phyloP scores from a whole-genome alignment of 2,329 filamentous ascomycete genomes.

The Triangularia verruculosa region DNA sequence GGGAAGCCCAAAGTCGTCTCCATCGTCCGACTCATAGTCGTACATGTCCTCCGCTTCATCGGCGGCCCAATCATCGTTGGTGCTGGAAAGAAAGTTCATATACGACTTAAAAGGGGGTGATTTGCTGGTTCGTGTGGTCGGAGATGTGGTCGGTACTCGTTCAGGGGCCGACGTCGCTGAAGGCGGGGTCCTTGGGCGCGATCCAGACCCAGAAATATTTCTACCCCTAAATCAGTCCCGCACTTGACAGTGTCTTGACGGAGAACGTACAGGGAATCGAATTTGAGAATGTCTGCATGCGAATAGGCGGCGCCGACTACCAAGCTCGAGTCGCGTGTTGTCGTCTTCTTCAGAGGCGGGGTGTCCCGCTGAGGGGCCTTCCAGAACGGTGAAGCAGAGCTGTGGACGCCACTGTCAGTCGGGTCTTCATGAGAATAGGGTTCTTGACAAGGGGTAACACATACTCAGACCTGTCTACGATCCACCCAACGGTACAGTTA shows the following conservation, averaged over 20 bases:
- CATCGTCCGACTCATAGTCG: constrained; percentile 80
- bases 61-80: constrained; percentile 77
- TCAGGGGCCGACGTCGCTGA: constrained; percentile 54
- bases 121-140: constrained; percentile 51
- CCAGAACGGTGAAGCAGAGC: constrained; percentile 90
- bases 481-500: constrained; percentile 21
- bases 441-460: constrained; percentile 32
- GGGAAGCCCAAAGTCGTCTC: constrained; percentile 92
- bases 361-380: constrained; percentile 54
- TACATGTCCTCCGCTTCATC: constrained; percentile 73
- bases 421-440: constrained; percentile 21
- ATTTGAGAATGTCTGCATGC: constrained; percentile 90
- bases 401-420: constrained; percentile 43
- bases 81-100: constrained; percentile 75
- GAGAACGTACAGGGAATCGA: constrained; percentile 69
- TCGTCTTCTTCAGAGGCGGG: constrained; percentile 51
- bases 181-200: constrained; percentile 73
- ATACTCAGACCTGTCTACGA: constrained; percentile 61
- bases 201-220: constrained; percentile 56
- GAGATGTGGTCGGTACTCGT: constrained; percentile 55
- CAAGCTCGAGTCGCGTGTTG: constrained; percentile 61
- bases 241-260: background rate
- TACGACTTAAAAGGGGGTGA: constrained; percentile 71
- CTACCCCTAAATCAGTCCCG: constrained; percentile 37
- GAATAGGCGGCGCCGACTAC: constrained; percentile 95